A percentile compares a stretch with the other conserved stretches of the same genome.
phyloP scores from a whole-genome alignment of 345 rosid species.

The Camelina laxa region DNA sequence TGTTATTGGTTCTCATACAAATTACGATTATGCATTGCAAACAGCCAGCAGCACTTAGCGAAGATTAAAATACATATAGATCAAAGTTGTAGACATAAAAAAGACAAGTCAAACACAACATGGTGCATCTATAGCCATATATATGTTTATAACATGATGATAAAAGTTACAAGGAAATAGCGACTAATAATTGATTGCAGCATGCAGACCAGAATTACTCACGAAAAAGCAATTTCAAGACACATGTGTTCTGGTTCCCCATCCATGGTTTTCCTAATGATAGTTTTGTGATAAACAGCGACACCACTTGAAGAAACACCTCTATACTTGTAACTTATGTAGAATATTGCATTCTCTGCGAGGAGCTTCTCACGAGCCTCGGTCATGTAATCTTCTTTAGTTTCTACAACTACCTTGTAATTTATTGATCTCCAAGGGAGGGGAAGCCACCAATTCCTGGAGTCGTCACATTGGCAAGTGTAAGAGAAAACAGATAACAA shows the following conservation, averaged over 20 bases:
- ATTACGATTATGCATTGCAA: background rate
- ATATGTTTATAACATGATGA: background rate
- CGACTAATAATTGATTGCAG: background rate
- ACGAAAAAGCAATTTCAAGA: too few relatives aligned
- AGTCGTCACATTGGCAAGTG: background rate
- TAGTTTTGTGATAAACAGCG: too few relatives aligned
- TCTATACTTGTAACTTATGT: too few relatives aligned
- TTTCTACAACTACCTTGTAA: slow-evolving; percentile 20
- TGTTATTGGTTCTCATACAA: background rate
- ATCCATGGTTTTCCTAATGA: too few relatives aligned
- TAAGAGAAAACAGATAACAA: background rate
- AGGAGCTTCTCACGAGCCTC: slow-evolving; percentile 19
- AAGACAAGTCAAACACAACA: too few relatives aligned
- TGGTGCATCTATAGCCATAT: too few relatives aligned
- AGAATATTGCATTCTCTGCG: too few relatives aligned
- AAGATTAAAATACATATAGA: background rate
- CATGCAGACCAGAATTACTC: background rate
- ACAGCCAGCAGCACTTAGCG: background rate
- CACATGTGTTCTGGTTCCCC: too few relatives aligned
- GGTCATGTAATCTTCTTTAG: slow-evolving; percentile 7
- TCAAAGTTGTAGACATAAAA: background rate
- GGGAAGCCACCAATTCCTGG: background rate
- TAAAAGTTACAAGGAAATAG: background rate
- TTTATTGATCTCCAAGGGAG: slow-evolving; percentile 15
- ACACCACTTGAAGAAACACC: too few relatives aligned